Evolutionary conservation across 1,284 basidiomycete genomes (phyloP), one percentile per base, ranked within the genome.

Genomic region (Tranzscheliella williamsii): DNA sequence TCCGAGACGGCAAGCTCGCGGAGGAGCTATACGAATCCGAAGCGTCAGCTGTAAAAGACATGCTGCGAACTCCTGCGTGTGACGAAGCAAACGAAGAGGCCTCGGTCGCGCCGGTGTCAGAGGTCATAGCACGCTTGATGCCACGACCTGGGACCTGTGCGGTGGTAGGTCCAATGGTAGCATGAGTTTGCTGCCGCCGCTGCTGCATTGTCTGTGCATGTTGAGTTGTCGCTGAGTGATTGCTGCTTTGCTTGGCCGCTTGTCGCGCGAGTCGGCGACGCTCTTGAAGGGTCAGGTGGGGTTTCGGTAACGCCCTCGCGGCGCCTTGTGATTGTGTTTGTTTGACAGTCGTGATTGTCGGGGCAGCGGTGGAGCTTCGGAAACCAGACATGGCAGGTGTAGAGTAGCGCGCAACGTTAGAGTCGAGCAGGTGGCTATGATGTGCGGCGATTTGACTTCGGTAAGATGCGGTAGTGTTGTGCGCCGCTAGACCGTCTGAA

Each of bases 201-300:
- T 23, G 20, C 24, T 29, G 45, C 42, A 34, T 29, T 11, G n/a
- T n/a, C n/a, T 9, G 27, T 4, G 43, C 18, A 17, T 50, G 53
- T 33, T 49, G 53, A 9, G 41, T 16, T 6, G 32, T 3, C 16
- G 27, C 42, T 2, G 13, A 29, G n/a, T 18, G 23, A 38, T 18
- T 39, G 22, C 35, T 32, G 29, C 40, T 33, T 20, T 45, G 49
- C 45, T 46, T 64, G 38, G 56, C 55, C 8, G 46, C 50, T 34
- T 69, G 56, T 22, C 69, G 57, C 4, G 64, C 57, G 29, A 70
- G 52, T 20, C 69, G 62, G 42, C 69, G 66, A 35, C 69, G 69
- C 41, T 72, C 69, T 42, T 72, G 69, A 5, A 72, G 42, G 17
- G 60, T 67, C 22, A 72, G 53, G 22, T 56, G 51, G 37, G 49